Evolutionary conservation across 1,139 yeast species (phyloP).

Genomic region (Geotrichum citri-aurantii): DNA sequence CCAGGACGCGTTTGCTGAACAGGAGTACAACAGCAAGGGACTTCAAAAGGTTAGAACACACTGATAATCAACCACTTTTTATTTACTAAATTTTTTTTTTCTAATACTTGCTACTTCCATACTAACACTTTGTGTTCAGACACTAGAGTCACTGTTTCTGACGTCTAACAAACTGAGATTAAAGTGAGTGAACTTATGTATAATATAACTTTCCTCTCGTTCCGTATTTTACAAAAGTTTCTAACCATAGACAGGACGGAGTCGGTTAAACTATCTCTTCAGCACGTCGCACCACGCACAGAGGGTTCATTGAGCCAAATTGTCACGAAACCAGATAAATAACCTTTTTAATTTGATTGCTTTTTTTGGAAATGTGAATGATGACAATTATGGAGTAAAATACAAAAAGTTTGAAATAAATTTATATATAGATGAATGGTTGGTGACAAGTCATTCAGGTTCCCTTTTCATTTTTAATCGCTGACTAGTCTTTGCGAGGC

Average conservation of each 20-base stretch:
- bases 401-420: too few species aligned
- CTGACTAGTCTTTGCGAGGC: background rate
- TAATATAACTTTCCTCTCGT: background rate
- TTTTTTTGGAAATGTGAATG: background rate
- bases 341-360: background rate
- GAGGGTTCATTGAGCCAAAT: slow-evolving; percentile 25
- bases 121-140: slow-evolving; percentile 14
- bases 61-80: background rate
- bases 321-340: slow-evolving; percentile 3
- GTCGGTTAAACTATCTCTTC: slow-evolving; percentile 20
- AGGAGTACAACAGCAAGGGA: slow-evolving; percentile 22
- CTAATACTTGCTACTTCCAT: background rate
- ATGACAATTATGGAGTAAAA: background rate
- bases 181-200: too few species aligned
- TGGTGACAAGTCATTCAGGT: background rate
- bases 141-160: slow-evolving; percentile 22
- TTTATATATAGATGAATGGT: background rate
- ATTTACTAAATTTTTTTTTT: too few species aligned
- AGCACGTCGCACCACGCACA: slow-evolving; percentile 24
- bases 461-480: background rate
- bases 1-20: slow-evolving; percentile 28
- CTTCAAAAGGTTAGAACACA: slow-evolving; percentile 21
- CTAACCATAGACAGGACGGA: slow-evolving; percentile 21
- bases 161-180: slow-evolving; percentile 23
- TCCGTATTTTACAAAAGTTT: background rate